A percentile compares a stretch with the other conserved stretches of the same genome.
Conservation (phyloP, 2,329 filamentous ascomycete genomes). For the Aureobasidium uvarum region DNA sequence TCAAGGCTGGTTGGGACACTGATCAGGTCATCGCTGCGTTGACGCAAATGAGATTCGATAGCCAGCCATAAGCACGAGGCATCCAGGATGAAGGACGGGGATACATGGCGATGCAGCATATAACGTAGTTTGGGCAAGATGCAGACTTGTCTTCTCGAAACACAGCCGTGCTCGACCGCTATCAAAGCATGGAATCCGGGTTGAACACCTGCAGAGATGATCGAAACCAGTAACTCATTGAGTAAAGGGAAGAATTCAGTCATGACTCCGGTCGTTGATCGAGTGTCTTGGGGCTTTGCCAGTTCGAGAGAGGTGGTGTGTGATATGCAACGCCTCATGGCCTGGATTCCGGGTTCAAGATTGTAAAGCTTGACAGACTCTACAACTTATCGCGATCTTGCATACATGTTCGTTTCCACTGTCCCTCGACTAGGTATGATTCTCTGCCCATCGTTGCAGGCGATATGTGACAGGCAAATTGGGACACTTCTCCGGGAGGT, state of each 20-base stretch:
- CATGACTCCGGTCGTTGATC: background rate
- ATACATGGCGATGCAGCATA: background rate
- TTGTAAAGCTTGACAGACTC: background rate
- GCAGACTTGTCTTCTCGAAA: background rate
- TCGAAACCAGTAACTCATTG: too few species aligned
- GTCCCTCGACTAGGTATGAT: background rate
- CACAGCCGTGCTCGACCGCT: background rate
- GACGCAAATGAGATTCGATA: slow-evolving; percentile 32
- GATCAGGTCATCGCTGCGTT: slow-evolving; percentile 41
- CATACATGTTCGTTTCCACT: background rate
- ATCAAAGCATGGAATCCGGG: background rate
- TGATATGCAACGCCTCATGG: background rate
- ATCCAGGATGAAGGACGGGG: too few species aligned
- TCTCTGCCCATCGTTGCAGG: background rate
- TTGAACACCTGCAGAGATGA: background rate
- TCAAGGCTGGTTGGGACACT: slow-evolving; percentile 46
- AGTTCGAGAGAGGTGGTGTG: background rate
- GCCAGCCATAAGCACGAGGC: slow-evolving; percentile 27
- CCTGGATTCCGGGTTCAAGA: background rate
- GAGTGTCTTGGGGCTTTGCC: background rate
- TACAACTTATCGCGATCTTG: background rate
- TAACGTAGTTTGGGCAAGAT: background rate
- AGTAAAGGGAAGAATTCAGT: background rate
- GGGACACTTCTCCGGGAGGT: background rate
- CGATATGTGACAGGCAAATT: background rate